phyloP scores from a whole-genome alignment of 2,329 filamentous ascomycete species.

The Epichloe typhina region DNA sequence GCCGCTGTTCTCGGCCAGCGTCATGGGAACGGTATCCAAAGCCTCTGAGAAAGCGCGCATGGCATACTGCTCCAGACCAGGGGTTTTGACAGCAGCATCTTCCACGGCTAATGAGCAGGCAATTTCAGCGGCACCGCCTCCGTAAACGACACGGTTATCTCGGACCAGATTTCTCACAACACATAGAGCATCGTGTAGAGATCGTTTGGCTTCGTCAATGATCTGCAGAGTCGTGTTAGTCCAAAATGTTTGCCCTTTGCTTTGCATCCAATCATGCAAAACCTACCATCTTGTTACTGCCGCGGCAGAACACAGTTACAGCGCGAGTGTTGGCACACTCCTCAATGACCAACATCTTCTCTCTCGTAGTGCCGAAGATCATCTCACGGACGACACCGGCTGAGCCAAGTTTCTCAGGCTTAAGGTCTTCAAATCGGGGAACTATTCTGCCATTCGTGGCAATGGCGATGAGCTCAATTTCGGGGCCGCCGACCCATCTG shows the following conservation, averaged over 20 bases:
- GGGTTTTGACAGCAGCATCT: slow-evolving; percentile 85
- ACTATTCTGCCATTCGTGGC: slow-evolving; percentile 97
- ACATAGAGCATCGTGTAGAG: slow-evolving; percentile 91
- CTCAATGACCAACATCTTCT: slow-evolving; percentile 99
- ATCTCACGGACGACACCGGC: slow-evolving; percentile 89
- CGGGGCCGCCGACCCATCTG: slow-evolving; percentile 93
- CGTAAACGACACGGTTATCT: slow-evolving; percentile 96
- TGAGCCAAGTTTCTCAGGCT: slow-evolving; percentile 74
- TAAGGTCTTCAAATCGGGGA: slow-evolving; percentile 90
- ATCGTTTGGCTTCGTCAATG: slow-evolving; percentile 97
- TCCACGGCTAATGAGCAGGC: slow-evolving; percentile 94
- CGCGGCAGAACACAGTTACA: slow-evolving; percentile 90
- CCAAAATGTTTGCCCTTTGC: background rate
- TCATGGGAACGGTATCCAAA: slow-evolving; percentile 86
- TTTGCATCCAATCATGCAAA: background rate
- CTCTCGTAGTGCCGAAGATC: slow-evolving; percentile 90
- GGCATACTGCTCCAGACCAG: slow-evolving; percentile 95
- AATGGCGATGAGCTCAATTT: slow-evolving; percentile 97
- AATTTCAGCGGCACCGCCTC: slow-evolving; percentile 91
- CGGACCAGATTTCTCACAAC: slow-evolving; percentile 92
- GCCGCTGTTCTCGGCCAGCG: slow-evolving; percentile 92
- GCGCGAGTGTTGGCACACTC: slow-evolving; percentile 96
- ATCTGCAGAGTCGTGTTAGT: slow-evolving; percentile 43
- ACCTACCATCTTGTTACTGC: slow-evolving; percentile 97
- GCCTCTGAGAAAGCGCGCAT: slow-evolving; percentile 98